Evolutionary conservation across 2,329 filamentous ascomycete species (phyloP).

Genomic region (Trichoderma oligosporum): DNA sequence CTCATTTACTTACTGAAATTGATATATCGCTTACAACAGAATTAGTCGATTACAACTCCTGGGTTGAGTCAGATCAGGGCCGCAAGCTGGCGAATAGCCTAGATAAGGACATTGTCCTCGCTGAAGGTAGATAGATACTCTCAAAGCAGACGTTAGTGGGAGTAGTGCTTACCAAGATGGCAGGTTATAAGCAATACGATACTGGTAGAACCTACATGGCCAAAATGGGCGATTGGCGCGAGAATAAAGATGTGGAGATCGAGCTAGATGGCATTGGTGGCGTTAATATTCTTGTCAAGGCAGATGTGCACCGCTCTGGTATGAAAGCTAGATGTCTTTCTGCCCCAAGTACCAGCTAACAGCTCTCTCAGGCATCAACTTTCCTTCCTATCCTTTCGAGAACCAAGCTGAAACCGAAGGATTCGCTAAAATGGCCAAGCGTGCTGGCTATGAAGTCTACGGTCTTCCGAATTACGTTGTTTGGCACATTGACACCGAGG

Average conservation of each 20-base stretch:
- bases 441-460: constrained; percentile 86
- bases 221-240: constrained; percentile 83
- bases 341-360: constrained; percentile 26
- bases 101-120: constrained; percentile 76
- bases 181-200: constrained; percentile 88
- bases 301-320: constrained; percentile 94
- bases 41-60: constrained; percentile 96
- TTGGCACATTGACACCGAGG: constrained; percentile 96
- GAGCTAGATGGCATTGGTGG: constrained; percentile 93
- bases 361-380: constrained; percentile 74
- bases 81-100: constrained; percentile 69
- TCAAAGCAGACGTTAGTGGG: not conserved
- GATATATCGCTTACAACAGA: not conserved
- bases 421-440: constrained; percentile 97
- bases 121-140: constrained; percentile 63
- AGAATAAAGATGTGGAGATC: constrained; percentile 88
- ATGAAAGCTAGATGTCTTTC: constrained; percentile 28
- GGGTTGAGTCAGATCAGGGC: constrained; percentile 88
- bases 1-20: not conserved
- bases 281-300: constrained; percentile 96
- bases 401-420: constrained; percentile 99
- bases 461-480: constrained; percentile 97
- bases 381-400: constrained; percentile 93
- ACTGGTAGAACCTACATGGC: constrained; percentile 90
- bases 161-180: constrained; percentile 23